Evolutionary conservation across 257 asterid species (phyloP), one percentile per base, ranked within the genome.

Genomic region (Lavandula angustifolia): DNA sequence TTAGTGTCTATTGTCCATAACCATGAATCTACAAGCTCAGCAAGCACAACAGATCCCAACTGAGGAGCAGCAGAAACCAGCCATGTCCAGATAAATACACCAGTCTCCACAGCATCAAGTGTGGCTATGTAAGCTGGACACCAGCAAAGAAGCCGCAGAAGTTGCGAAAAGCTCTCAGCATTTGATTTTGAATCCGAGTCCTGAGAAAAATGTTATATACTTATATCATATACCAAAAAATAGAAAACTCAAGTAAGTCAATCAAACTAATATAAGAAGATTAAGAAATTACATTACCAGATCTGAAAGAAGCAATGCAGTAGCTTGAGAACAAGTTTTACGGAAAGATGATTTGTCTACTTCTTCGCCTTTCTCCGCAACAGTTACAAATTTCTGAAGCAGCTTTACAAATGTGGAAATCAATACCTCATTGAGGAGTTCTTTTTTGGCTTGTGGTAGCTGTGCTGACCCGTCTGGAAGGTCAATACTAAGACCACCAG

Each of bases 11-110:
- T 79, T 35, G 97, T 87, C 99, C 99, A 94, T 66, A 94, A 77
- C 99, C 99, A 94, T 64, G 97, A 95, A 83, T 94, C 99, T 67
- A 90, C 99, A 66, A 90, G 96, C 80, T 94, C 99, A 68, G 97
- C 86, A 73, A 94, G 99, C 78, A 94, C 94, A 60, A 88, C 81
- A 64, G 99, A 80, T 67, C 99, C 96, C 87, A 87, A 76, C 74
- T 83, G 88, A 75, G 97, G 99, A 69, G 99, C 95, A 73, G 99
- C 99, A 64, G 99, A 88, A 73, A 94, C 99, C 66, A 94, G 75
- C 99, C 99, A 94, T 42, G 96, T 90, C 97, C 99, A 94, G 74
- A 87, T 79, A 75, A 83, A 94, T 60, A 94, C 95, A 9, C 99
- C 99, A 67, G 97, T 94, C 71, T 94, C 97, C 82, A 87, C 91